A percentile compares a stretch with the other conserved stretches of the same genome.
Evolutionary conservation across 306 rosid genomes (phyloP).

Genomic region (Lablab purpureus): DNA sequence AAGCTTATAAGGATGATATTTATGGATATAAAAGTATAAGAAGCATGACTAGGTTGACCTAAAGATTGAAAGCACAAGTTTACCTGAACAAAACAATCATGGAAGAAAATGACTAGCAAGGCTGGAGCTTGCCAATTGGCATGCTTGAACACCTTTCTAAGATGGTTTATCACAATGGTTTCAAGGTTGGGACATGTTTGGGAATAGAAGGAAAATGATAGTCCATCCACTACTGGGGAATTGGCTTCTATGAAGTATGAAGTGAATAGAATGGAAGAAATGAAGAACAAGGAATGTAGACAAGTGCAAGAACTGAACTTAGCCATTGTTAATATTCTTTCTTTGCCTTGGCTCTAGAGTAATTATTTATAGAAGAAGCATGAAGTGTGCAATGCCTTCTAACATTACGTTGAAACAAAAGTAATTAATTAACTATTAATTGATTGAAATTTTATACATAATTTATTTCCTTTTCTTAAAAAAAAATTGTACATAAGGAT

Average conservation of each 20-base stretch:
- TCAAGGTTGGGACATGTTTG: conserved; percentile 58
- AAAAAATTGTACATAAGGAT: background rate
- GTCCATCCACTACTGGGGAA: conserved; percentile 51
- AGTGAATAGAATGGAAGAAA: conserved; percentile 29
- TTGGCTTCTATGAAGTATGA: conserved; percentile 6
- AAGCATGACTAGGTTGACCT: too few relatives aligned
- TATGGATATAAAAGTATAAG: too few relatives aligned
- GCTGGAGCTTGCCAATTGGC: conserved; percentile 67
- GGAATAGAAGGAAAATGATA: conserved; percentile 52
- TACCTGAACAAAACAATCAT: conserved; percentile 49
- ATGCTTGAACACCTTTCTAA: conserved; percentile 48
- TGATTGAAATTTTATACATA: background rate
- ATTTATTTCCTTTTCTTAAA: too few relatives aligned
- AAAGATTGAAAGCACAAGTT: background rate
- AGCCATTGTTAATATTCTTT: conserved; percentile 22
- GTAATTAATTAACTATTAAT: background rate
- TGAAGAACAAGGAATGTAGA: background rate
- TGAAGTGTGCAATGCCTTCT: background rate
- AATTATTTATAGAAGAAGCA: conserved; percentile 18
- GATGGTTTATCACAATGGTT: conserved; percentile 52
- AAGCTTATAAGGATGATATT: too few relatives aligned
- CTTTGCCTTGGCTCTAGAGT: background rate
- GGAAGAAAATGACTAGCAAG: conserved; percentile 66
- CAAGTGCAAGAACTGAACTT: background rate
- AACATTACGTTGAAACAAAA: background rate